Conservation (phyloP, 1,139 yeast species). For the Saccharomycopsis phalli region DNA sequence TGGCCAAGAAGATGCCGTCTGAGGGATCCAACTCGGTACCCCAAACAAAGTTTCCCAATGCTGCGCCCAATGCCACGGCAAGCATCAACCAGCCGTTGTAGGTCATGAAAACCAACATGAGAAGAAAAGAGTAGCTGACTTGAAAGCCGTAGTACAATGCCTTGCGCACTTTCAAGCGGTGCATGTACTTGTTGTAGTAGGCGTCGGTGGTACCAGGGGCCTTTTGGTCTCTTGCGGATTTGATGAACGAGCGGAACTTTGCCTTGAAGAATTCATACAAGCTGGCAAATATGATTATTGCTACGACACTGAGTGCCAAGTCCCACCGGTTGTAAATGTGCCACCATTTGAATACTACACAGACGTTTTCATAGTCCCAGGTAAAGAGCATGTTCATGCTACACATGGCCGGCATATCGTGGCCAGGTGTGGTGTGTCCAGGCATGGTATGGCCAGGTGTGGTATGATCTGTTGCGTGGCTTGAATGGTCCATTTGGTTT, state of each 20-base stretch:
- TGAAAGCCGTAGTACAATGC: constrained; percentile 55
- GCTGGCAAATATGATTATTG: constrained; percentile 41
- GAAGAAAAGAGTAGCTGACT: constrained; percentile 67
- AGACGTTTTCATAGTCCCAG: constrained; percentile 67
- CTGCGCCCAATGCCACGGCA: constrained; percentile 64
- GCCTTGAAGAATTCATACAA: constrained; percentile 54
- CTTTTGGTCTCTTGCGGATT: not conserved
- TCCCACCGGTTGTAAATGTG: constrained; percentile 48
- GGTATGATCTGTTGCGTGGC: constrained; percentile 13
- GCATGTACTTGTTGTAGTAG: constrained; percentile 10
- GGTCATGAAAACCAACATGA: constrained; percentile 79
- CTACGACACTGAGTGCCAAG: constrained; percentile 43
- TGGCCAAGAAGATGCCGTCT: not conserved
- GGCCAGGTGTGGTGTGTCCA: constrained; percentile 29
- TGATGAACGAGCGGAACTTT: constrained; percentile 19
- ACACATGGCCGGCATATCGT: constrained; percentile 35
- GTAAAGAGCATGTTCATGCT: constrained; percentile 78
- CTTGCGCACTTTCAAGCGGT: constrained; percentile 28
- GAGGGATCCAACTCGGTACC: constrained; percentile 29
- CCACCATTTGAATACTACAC: constrained; percentile 76
- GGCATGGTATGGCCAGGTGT: constrained; percentile 33
- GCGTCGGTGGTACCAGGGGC: constrained; percentile 1
- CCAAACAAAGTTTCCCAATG: constrained; percentile 57
- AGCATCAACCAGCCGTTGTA: constrained; percentile 79
- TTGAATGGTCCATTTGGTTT: not conserved